phyloP scores from a whole-genome alignment of 345 rosid species.

The Melaleuca quinquenervia region DNA sequence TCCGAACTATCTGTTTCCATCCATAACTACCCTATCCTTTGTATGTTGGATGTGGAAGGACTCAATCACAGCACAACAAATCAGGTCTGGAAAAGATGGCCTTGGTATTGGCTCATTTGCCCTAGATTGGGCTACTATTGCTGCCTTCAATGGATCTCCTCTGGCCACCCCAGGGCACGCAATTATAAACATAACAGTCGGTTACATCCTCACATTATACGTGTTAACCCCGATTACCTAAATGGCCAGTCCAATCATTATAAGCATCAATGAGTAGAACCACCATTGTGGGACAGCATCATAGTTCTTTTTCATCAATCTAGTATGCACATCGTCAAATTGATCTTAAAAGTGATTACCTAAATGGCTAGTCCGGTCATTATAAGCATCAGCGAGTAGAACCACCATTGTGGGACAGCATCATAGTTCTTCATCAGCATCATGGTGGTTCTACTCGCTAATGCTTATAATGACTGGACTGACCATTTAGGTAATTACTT shows the following conservation, averaged over 20 bases:
- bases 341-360: constrained; percentile 14
- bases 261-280: constrained; percentile 23
- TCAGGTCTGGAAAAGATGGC: constrained; percentile 25
- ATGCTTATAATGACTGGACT: too few species aligned
- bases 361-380: too few species aligned
- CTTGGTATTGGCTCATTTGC: constrained; percentile 32
- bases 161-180: constrained; percentile 23
- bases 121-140: constrained; percentile 27
- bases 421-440: constrained; percentile 22
- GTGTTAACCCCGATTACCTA: constrained; percentile 16
- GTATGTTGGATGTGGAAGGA: constrained; percentile 39
- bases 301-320: constrained; percentile 49
- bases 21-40: constrained; percentile 29
- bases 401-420: constrained; percentile 11
- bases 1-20: constrained; percentile 32
- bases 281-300: constrained; percentile 37
- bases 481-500: too few species aligned
- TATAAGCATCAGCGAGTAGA: too few species aligned
- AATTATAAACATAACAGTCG: constrained; percentile 13
- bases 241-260: constrained; percentile 13
- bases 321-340: constrained; percentile 51
- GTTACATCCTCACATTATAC: constrained; percentile 12
- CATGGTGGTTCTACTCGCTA: too few species aligned
- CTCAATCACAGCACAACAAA: constrained; percentile 31
- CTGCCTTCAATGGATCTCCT: constrained; percentile 24